Evolutionary conservation across 1,284 basidiomycete species (phyloP), one percentile per base, ranked within the genome.

Genomic region (Heimioporus retisporus): DNA sequence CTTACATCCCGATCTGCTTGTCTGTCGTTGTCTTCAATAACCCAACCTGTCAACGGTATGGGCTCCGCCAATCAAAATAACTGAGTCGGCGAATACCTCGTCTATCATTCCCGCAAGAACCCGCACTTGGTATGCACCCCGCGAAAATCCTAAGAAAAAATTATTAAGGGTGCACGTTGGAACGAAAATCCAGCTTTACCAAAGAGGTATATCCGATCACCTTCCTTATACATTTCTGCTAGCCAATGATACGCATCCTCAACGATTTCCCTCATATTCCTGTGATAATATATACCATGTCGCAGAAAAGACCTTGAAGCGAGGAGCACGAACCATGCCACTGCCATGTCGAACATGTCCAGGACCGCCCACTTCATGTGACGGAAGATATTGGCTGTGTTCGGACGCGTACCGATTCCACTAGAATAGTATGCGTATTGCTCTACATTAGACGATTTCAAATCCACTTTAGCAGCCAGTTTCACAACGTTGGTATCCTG

Each of bases 91-190:
- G 23, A 71, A 10, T 64, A 83, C 83, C 64, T 73, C 77, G 82
- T 40, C 61, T 57, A 85, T 81, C 83, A 84, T 84, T 2, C 69
- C 81, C 3, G 83, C 81, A 7, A 85, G 66, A 2, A 72, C 74
- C 7, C 83, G 79, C 14, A 79, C 82, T 75, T 85, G 83, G 67
- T 83, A 85, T 25, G 84, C 83, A n/a, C 83, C 84, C 43, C 83
- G 75, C 55, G 83, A 84, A 65, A 84, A 84, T 21, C 84, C 84
- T 84, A 16, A 3, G 18, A 18, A 7, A 3, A 1, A 3, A 48
- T n/a, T 3, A 54, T 61, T 6, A 28, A 21, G 40, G 21, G 18
- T 4, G 8, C 31, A 25, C 53, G 25, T 3, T 7, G 28, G 7
- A 16, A 43, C 15, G 6, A 60, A 5, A 46, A 59, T 23, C 5